A percentile compares a stretch with the other conserved stretches of the same genome.
Evolutionary conservation across 2,329 filamentous ascomycete species (phyloP).

Genomic region (Aspergillus hiratsukae): DNA sequence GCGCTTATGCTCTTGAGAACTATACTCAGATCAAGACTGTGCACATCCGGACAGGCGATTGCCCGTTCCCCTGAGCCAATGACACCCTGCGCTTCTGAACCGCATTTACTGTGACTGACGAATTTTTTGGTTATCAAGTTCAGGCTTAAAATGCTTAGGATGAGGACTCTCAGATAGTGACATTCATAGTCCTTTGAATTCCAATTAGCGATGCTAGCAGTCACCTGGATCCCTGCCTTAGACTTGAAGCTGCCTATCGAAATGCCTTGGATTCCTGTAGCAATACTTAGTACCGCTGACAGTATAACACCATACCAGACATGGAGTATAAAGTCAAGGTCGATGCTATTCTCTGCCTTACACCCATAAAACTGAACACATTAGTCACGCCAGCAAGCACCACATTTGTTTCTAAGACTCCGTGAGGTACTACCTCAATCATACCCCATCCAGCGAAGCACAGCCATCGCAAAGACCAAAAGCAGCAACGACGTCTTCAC

Average conservation of each 20-base stretch:
- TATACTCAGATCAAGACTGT: conserved; percentile 43
- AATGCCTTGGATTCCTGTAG: background rate
- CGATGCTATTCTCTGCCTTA: no score
- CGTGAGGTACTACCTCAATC: background rate
- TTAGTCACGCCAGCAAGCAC: no score
- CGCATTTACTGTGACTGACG: background rate
- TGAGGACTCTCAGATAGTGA: background rate
- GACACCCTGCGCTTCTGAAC: background rate
- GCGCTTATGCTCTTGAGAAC: conserved; percentile 40
- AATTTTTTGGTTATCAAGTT: background rate
- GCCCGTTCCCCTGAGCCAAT: background rate
- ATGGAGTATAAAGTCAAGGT: no score
- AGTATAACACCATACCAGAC: no score
- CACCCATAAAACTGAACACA: no score
- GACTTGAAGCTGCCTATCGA: background rate
- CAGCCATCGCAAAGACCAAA: conserved; percentile 15
- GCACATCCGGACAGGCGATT: background rate
- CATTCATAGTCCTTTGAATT: background rate
- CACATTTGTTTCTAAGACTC: no score
- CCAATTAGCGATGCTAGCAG: background rate
- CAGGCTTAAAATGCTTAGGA: background rate
- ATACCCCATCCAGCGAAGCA: conserved; percentile 15
- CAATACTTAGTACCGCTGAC: no score
- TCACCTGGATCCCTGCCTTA: background rate
- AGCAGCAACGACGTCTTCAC: conserved; percentile 14